phyloP scores from a whole-genome alignment of 371 early-diverging fungal species.

The Mucor saturninus region DNA sequence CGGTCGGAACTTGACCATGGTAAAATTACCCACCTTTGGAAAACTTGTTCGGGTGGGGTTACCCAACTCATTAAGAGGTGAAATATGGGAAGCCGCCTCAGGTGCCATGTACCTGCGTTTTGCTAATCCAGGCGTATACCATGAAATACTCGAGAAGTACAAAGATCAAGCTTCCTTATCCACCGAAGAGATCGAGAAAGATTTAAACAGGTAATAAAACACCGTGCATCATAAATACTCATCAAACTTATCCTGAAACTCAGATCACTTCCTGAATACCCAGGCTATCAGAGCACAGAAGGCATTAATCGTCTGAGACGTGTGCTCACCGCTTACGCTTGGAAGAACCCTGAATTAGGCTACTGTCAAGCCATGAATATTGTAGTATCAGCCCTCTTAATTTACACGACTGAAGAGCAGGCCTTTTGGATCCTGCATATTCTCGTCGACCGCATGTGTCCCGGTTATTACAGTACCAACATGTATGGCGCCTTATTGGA shows the following conservation, averaged over 20 bases:
- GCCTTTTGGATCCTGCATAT: slow-evolving; percentile 94
- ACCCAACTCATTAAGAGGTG: slow-evolving; percentile 91
- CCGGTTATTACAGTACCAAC: slow-evolving; percentile 95
- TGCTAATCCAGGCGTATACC: slow-evolving; percentile 84
- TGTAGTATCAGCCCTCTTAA: slow-evolving; percentile 90
- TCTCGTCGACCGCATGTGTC: slow-evolving; percentile 87
- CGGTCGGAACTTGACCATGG: slow-evolving; percentile 90
- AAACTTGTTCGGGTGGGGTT: slow-evolving; percentile 92
- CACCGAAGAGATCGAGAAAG: slow-evolving; percentile 97
- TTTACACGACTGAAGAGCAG: slow-evolving; percentile 95
- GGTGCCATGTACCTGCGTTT: slow-evolving; percentile 90
- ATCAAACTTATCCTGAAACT: too few species aligned
- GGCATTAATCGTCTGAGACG: slow-evolving; percentile 91
- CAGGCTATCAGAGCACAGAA: slow-evolving; percentile 89
- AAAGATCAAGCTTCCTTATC: slow-evolving; percentile 71
- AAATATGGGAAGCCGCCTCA: slow-evolving; percentile 94
- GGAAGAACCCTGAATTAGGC: slow-evolving; percentile 90
- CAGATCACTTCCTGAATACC: slow-evolving; percentile 89
- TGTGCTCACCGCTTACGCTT: slow-evolving; percentile 86
- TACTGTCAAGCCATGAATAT: slow-evolving; percentile 99
- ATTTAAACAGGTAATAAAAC: slow-evolving; percentile 77
- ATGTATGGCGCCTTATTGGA: slow-evolving; percentile 97
- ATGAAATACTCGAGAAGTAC: slow-evolving; percentile 75
- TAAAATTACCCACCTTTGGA: slow-evolving; percentile 82
- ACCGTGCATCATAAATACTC: too few species aligned